Percentiles rank a stretch among this genome's conserved stretches.
These are phyloP conservation scores for Neonectria coccinea DNA, from an alignment of 2,329 filamentous ascomycete genomes.

Conservation along the genomic window DNA sequence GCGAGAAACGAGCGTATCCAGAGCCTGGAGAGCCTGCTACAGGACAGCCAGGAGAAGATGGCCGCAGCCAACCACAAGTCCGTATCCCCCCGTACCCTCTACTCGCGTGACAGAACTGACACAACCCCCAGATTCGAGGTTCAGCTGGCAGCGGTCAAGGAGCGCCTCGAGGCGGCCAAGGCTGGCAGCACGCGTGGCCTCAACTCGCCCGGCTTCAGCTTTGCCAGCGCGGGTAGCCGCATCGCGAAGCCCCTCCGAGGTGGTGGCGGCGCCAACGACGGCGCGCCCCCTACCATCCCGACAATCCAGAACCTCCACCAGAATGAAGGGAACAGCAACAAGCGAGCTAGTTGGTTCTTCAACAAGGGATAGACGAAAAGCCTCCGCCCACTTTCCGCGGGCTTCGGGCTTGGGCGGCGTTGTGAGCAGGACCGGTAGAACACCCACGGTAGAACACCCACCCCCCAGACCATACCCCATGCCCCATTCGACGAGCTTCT, in stretches of 20 bases:
- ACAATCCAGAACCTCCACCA: conserved; percentile 69
- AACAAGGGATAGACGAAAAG: conserved; percentile 64
- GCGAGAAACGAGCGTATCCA: conserved; percentile 97
- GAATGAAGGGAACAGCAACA: conserved; percentile 66
- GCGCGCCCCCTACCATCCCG: conserved; percentile 59
- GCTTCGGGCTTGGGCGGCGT: conserved; percentile 43
- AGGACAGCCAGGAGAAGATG: conserved; percentile 98
- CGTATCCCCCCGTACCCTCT: conserved; percentile 49
- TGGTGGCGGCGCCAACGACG: conserved; percentile 63
- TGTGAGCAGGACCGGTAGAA: conserved; percentile 35
- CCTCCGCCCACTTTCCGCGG: conserved; percentile 10
- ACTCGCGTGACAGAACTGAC: conserved; percentile 43
- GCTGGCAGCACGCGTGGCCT: conserved; percentile 89
- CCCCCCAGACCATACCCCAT: conserved; percentile 25
- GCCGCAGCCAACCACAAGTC: conserved; percentile 98
- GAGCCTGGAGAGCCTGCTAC: conserved; percentile 89
- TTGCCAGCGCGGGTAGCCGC: conserved; percentile 71
- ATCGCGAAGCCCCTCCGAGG: conserved; percentile 78
- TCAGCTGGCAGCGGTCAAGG: conserved; percentile 96
- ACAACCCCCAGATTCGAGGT: conserved; percentile 82
- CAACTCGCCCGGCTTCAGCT: conserved; percentile 78
- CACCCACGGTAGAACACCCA: background rate
- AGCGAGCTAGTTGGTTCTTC: conserved; percentile 82
- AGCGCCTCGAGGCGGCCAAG: conserved; percentile 95
- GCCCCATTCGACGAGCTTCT: conserved; percentile 31